Base-by-base conservation (phyloP, 495 filamentous ascomycete species). In the Hamigera avellanea region DNA sequence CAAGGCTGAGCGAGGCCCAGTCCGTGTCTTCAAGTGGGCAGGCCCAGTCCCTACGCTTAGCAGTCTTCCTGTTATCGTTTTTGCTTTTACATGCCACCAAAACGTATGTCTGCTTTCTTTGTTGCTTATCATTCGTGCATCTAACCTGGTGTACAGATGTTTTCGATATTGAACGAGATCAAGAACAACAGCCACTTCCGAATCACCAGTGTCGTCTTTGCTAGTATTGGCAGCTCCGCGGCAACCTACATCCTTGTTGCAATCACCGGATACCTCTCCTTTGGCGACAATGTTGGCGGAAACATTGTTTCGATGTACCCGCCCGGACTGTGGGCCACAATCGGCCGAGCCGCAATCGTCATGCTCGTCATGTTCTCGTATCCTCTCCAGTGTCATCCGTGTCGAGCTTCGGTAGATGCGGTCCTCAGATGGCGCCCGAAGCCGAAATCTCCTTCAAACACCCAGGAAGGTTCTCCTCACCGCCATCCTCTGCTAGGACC, bases 41-140 rank as follows among this genome's bases (percentile, higher is more conserved):
- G 86, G 91, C 0, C 67, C 81, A 12, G 69, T 93, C 26, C 73
- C 81, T 14, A 76, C 79, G 2, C 70, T 98, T 27, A 81, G 83
- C 45, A 88, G 81, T 43, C 78, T 98, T 40, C 93, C 91, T 0
- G 84, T 98, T 28, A 85, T 95, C 39, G 85, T 98, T 7, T 98
- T 96, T 63, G 91, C 91, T 14, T 98, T 95, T 59, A 98, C 91
- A 3, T 98, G 93, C 52, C 91, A 98, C 59, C 91, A 98, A 47
- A 98, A 98, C 49, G 86, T 94, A 64, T 42, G 74, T 44, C 32
- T 26, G 25, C 26, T 5, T 10, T 14, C 5, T 15, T 14, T 45
- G 52, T 41, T 48, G 32, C 2, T 13, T 8, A 1, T 28, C 28
- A 7, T 16, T 1, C 6, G n/a, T 21, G 17, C 16, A 33, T 10